phyloP scores from a whole-genome alignment of 2,329 filamentous ascomycete genomes.

The Rhexocercosporidium sp. region DNA sequence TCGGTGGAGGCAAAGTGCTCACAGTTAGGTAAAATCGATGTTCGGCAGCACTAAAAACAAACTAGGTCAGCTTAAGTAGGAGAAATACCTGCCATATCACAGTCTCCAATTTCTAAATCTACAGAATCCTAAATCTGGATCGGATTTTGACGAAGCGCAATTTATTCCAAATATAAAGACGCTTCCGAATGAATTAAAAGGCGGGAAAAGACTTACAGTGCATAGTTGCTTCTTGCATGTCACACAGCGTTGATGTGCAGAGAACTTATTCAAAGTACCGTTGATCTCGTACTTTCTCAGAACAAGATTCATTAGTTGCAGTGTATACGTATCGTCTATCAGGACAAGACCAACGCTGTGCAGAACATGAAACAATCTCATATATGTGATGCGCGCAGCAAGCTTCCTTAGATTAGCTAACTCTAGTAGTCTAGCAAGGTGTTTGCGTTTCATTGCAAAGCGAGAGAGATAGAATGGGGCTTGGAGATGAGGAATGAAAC shows the following conservation, averaged over 20 bases:
- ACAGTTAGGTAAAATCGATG: neutral
- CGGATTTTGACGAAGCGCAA: too few species aligned
- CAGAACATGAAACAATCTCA: too few species aligned
- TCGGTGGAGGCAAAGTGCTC: neutral
- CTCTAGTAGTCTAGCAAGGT: too few species aligned
- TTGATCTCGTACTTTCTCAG: neutral
- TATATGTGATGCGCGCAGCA: too few species aligned
- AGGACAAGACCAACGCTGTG: too few species aligned
- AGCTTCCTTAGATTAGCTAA: too few species aligned
- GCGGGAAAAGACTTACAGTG: neutral
- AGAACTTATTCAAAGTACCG: neutral
- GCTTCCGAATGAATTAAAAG: neutral
- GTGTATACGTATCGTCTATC: too few species aligned
- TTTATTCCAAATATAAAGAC: neutral
- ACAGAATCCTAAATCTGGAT: neutral
- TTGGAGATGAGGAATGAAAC: too few species aligned
- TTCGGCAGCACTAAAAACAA: neutral
- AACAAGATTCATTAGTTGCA: neutral
- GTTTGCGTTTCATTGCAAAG: too few species aligned
- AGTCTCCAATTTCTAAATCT: neutral
- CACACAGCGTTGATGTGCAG: neutral
- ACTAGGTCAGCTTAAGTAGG: neutral
- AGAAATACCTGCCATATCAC: neutral
- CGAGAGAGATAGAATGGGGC: too few species aligned
- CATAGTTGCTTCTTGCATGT: neutral